Conservation (phyloP, 1,139 yeast genomes). For the Zhuliangozyma parablackwelliae region DNA sequence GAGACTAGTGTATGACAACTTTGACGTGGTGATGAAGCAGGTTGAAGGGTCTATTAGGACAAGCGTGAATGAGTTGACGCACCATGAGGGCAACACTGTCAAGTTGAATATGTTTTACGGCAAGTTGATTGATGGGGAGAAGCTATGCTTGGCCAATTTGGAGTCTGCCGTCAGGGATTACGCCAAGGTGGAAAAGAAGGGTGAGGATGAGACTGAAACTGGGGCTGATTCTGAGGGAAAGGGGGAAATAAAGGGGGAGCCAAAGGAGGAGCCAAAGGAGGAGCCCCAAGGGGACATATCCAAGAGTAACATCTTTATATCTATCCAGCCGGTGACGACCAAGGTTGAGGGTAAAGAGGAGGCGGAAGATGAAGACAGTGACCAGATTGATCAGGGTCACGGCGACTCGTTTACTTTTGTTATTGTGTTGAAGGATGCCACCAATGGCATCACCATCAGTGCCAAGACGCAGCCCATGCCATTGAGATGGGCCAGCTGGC, state of each 20-base stretch:
- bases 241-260: conserved; percentile 17
- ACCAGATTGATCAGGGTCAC: conserved; percentile 38
- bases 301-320: conserved; percentile 67
- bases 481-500: conserved; percentile 82
- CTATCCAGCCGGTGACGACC: conserved; percentile 66
- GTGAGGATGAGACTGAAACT: conserved; percentile 20
- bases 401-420: conserved; percentile 54
- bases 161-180: conserved; percentile 62
- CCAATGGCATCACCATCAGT: conserved; percentile 68
- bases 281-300: conserved; percentile 20
- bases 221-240: conserved; percentile 15
- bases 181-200: conserved; percentile 19
- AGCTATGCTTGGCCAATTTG: conserved; percentile 80
- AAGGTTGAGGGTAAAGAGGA: conserved; percentile 9
- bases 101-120: conserved; percentile 74
- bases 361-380: conserved; percentile 17
- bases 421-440: conserved; percentile 68
- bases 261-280: conserved; percentile 8
- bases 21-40: conserved; percentile 81
- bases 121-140: conserved; percentile 79
- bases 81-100: conserved; percentile 27
- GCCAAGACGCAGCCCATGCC: conserved; percentile 91
- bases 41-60: conserved; percentile 84
- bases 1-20: conserved; percentile 59
- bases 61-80: conserved; percentile 49